Base-by-base conservation (phyloP, 352 stramenopile species). In the Pythium vanterpoolii region DNA sequence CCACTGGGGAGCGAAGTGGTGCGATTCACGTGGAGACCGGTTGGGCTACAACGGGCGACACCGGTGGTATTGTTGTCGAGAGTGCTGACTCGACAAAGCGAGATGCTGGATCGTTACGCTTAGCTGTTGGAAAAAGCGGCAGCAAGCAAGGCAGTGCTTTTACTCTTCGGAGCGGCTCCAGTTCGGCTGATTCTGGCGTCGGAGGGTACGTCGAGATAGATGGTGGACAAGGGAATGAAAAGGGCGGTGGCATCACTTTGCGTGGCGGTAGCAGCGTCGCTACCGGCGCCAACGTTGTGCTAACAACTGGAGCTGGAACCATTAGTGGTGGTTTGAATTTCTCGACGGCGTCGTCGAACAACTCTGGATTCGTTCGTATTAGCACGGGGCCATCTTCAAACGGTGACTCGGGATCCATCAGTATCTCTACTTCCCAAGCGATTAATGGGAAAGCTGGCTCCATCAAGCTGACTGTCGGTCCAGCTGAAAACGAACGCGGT, bases 381-480 rank as follows among this genome's bases (percentile, higher is more conserved):
- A 40, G 9, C 21, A 56, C 31, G 13, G 48, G 48, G 8, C 18
- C n/a, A 34, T 28, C 48, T 13, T 34, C 48, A 23, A 26, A 24
- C 5, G 48, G 48, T 34, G 31, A 45, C 24, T 56, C 48, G 4
- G 48, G 48, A 4, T 31, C 31, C 4, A 33, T 56, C 48, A 11
- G 23, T 3, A 16, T 56, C 9, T 26, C 19, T 10, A 34, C 59
- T 7, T 56, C 59, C 2, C 44, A 42, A 26, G 42, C 50, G 19
- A 60, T 38, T 34, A 43, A 43, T 30, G 59, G 59, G 1, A 33
- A 47, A 36, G 46, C 51, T 28, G 60, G 60, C 13, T 60, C 60
- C 10, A 60, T 67, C 21, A 24, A 24, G 1, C 56, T 68, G 40
- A 18, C 24, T 5, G 52, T 66, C 8, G 64, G 64, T 4, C 51